Conservation (phyloP, 169 alveolate genomes). For the Plasmodium fragile region DNA sequence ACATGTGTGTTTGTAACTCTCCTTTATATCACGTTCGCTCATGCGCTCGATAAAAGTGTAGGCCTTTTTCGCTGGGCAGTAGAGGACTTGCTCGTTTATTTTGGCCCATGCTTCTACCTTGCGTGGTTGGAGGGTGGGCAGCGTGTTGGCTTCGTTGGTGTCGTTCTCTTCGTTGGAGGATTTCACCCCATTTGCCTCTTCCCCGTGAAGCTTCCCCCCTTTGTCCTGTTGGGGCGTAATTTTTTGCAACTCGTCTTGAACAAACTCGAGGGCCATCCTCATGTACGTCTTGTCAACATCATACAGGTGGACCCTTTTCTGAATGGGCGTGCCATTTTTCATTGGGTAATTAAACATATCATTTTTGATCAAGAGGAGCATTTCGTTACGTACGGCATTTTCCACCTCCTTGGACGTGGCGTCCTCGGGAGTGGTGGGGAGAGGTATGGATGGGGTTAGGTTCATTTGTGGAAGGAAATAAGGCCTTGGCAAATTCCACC, state of each 20-base stretch:
- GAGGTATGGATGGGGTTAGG: background rate
- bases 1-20: conserved; percentile 51
- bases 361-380: conserved; percentile 36
- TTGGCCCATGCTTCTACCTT: conserved; percentile 4
- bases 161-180: background rate
- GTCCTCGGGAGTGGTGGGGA: background rate
- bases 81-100: conserved; percentile 37
- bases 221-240: background rate
- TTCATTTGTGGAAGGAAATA: conserved; percentile 50
- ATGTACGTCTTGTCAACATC: background rate
- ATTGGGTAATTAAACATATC: conserved; percentile 73
- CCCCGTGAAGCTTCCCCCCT: background rate
- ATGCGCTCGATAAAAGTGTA: conserved; percentile 37
- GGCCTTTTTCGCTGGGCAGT: conserved; percentile 70
- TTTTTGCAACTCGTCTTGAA: conserved; percentile 68
- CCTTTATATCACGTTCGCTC: conserved; percentile 48
- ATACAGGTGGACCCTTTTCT: conserved; percentile 35
- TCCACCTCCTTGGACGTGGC: background rate
- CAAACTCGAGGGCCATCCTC: conserved; percentile 7
- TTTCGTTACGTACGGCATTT: conserved; percentile 24
- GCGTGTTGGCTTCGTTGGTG: background rate
- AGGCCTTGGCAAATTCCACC: conserved; percentile 72
- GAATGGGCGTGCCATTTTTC: conserved; percentile 53
- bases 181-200: background rate
- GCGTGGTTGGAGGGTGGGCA: background rate